These are phyloP conservation scores for Trypanosomatidae sp. DNA, from an alignment of 208 protist genomes.

Conservation along the genomic window DNA sequence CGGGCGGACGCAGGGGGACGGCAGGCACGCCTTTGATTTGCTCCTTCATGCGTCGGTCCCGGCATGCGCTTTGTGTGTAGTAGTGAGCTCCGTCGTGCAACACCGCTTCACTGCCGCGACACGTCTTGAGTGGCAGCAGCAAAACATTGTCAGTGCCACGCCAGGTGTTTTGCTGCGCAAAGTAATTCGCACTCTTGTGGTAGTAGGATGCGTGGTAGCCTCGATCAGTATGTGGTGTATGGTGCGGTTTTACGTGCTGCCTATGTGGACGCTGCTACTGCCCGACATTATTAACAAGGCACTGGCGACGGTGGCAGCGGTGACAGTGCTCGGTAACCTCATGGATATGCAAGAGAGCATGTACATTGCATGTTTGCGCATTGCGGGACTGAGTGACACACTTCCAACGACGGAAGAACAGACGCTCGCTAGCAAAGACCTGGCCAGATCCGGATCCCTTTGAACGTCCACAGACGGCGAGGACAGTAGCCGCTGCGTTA, in stretches of 20 bases:
- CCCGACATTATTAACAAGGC: conserved; percentile 38
- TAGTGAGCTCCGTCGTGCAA: conserved; percentile 16
- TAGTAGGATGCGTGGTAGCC: conserved; percentile 45
- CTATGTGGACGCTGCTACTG: conserved; percentile 34
- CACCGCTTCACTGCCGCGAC: conserved; percentile 26
- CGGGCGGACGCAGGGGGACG: conserved; percentile 16
- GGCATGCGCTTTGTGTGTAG: conserved; percentile 24
- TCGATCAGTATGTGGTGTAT: conserved; percentile 28
- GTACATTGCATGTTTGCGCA: conserved; percentile 54
- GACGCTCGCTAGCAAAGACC: background rate
- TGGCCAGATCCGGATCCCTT: background rate
- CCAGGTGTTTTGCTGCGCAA: conserved; percentile 69
- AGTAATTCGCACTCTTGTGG: conserved; percentile 53
- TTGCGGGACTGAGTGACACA: conserved; percentile 56
- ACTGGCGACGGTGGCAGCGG: conserved; percentile 47
- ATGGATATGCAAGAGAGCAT: conserved; percentile 80
- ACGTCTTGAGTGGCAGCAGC: conserved; percentile 33
- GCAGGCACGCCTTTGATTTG: conserved; percentile 15
- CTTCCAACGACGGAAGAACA: background rate
- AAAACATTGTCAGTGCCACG: conserved; percentile 53
- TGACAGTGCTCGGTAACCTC: conserved; percentile 61
- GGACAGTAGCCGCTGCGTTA: too few relatives aligned
- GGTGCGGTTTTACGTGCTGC: conserved; percentile 33
- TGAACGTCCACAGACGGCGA: background rate
- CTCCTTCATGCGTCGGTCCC: conserved; percentile 15